phyloP scores from a whole-genome alignment of 306 rosid genomes.

The Lathyrus tuberosus region DNA sequence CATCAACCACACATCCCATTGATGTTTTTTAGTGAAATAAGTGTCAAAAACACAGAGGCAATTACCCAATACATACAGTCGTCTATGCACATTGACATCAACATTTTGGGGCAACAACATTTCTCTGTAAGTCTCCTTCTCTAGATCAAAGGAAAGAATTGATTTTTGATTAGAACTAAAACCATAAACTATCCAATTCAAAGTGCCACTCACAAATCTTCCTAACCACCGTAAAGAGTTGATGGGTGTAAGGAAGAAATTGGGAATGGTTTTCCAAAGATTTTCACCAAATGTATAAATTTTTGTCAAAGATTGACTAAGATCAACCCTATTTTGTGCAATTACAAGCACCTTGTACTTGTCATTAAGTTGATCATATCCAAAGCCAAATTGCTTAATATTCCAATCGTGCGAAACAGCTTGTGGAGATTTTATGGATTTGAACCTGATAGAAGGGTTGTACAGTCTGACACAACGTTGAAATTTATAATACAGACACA shows the following conservation, averaged over 20 bases:
- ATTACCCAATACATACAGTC: no score
- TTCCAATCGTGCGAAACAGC: background rate
- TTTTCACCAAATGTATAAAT: constrained; percentile 11
- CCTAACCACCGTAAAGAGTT: background rate
- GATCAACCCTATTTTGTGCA: background rate
- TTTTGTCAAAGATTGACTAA: background rate
- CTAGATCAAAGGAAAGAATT: constrained; percentile 26
- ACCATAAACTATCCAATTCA: constrained; percentile 17
- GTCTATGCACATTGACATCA: no score
- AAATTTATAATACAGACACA: background rate
- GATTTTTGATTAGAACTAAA: background rate
- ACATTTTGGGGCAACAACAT: background rate
- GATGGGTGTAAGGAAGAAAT: background rate
- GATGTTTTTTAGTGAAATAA: no score
- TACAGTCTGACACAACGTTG: background rate
- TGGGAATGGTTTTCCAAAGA: background rate
- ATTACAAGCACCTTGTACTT: constrained; percentile 14
- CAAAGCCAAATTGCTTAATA: constrained; percentile 7
- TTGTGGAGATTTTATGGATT: background rate
- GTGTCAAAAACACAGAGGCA: no score
- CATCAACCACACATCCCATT: constrained; percentile 29
- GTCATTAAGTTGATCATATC: constrained; percentile 35
- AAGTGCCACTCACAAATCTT: constrained; percentile 18
- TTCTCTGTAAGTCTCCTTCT: constrained; percentile 19
- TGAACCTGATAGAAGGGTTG: constrained; percentile 23